phyloP scores from a whole-genome alignment of 805 yeast genomes.

The Candida quercuum region DNA sequence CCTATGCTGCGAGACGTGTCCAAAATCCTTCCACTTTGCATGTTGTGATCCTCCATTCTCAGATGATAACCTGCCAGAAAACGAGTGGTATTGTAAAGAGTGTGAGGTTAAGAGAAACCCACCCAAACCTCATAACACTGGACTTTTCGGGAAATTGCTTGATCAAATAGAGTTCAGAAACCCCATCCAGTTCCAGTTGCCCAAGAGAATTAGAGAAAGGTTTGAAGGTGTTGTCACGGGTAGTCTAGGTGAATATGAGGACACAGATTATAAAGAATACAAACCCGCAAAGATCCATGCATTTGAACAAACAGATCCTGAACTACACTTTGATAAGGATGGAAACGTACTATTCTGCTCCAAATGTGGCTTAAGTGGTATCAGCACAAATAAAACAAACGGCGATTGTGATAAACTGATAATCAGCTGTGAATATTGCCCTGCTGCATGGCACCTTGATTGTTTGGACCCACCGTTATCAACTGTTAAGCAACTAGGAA shows the following conservation, averaged over 20 bases:
- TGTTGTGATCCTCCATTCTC: conserved; percentile 90
- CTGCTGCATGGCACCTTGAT: conserved; percentile 82
- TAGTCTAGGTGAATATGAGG: conserved; percentile 65
- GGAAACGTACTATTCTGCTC: conserved; percentile 72
- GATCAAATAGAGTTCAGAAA: conserved; percentile 53
- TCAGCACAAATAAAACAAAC: conserved; percentile 34
- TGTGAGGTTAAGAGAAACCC: conserved; percentile 47
- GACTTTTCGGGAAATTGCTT: conserved; percentile 52
- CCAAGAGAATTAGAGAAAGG: conserved; percentile 59
- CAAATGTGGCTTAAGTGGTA: conserved; percentile 68
- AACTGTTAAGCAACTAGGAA: conserved; percentile 65
- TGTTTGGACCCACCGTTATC: conserved; percentile 76
- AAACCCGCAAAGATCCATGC: conserved; percentile 37
- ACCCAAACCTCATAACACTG: conserved; percentile 26
- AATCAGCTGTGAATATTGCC: conserved; percentile 78
- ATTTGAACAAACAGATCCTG: conserved; percentile 53
- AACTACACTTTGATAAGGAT: conserved; percentile 57
- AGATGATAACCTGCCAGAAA: conserved; percentile 72
- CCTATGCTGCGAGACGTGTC: conserved; percentile 91
- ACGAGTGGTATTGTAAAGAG: conserved; percentile 83
- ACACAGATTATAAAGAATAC: conserved; percentile 49
- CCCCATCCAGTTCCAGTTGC: conserved; percentile 65
- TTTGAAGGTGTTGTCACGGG: conserved; percentile 71
- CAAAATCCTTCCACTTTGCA: conserved; percentile 83
- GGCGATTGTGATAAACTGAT: conserved; percentile 44